A percentile compares a stretch with the other conserved stretches of the same genome.
These are phyloP conservation scores for Boechera retrofracta DNA, from an alignment of 345 rosid genomes.

Conservation along the genomic window DNA sequence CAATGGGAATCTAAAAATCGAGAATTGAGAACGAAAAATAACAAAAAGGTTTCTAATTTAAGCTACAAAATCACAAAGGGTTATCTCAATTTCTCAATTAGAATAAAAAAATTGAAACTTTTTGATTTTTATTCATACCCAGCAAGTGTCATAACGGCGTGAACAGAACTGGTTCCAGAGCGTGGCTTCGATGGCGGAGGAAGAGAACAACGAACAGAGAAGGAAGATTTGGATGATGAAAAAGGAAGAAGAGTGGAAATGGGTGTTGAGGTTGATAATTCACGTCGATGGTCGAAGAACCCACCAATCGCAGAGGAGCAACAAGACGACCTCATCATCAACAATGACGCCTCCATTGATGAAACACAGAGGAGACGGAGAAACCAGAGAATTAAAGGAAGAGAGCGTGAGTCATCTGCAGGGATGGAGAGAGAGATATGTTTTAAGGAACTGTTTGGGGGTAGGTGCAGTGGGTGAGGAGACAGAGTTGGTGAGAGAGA, in stretches of 20 bases:
- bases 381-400: slow-evolving; percentile 26
- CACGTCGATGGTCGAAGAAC: slow-evolving; percentile 34
- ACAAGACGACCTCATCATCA: slow-evolving; percentile 46
- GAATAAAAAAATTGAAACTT: neutral
- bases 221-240: slow-evolving; percentile 23
- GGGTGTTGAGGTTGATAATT: slow-evolving; percentile 29
- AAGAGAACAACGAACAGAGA: slow-evolving; percentile 40
- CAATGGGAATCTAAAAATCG: neutral
- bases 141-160: slow-evolving; percentile 50
- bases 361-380: slow-evolving; percentile 32
- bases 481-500: slow-evolving; percentile 22
- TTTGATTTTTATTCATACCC: slow-evolving; percentile 49
- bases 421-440: neutral
- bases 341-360: slow-evolving; percentile 64
- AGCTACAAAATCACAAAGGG: neutral
- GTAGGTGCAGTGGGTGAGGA: slow-evolving; percentile 41
- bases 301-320: slow-evolving; percentile 46
- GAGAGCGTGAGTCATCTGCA: neutral
- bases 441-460: slow-evolving; percentile 14
- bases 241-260: slow-evolving; percentile 29
- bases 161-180: slow-evolving; percentile 45
- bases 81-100: neutral
- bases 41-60: neutral
- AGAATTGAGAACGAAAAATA: neutral
- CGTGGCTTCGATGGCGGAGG: slow-evolving; percentile 43